These are phyloP conservation scores for Litsea cubeba DNA, from an alignment of 164 flowering plant species.

Conservation along the genomic window DNA sequence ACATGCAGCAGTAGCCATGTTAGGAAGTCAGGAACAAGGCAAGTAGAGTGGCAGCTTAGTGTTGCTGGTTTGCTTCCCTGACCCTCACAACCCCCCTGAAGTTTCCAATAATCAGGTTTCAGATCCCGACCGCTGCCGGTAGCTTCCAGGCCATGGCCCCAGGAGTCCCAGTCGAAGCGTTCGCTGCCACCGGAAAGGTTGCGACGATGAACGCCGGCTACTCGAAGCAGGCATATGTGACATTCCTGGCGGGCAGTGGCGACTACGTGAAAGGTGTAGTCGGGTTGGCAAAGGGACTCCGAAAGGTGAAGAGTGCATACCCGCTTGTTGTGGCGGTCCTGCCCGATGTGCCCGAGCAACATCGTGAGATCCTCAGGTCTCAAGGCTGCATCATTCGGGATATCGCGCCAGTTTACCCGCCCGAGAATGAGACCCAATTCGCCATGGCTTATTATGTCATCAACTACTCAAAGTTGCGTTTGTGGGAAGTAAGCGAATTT, in stretches of 20 bases:
- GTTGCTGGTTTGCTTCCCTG: constrained; percentile 22
- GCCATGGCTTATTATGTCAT: constrained; percentile 18
- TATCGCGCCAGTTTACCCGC: constrained; percentile 20
- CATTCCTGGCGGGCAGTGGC: constrained; percentile 20
- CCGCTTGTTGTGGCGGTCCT: constrained; percentile 20
- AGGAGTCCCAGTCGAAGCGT: constrained; percentile 22
- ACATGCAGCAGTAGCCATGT: constrained; percentile 6
- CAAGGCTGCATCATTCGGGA: constrained; percentile 23
- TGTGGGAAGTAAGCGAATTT: constrained; percentile 15
- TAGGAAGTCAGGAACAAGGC: constrained; percentile 26
- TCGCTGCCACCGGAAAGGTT: constrained; percentile 24
- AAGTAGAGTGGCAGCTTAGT: constrained; percentile 19
- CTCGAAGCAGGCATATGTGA: constrained; percentile 19
- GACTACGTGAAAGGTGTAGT: constrained; percentile 25
- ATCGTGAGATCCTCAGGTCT: constrained; percentile 13
- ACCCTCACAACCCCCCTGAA: background rate
- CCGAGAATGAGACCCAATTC: constrained; percentile 16
- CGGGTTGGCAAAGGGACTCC: constrained; percentile 20
- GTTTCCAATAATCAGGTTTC: background rate
- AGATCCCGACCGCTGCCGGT: background rate
- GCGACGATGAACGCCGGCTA: constrained; percentile 9
- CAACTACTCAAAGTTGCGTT: constrained; percentile 22
- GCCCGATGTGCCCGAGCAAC: constrained; percentile 24
- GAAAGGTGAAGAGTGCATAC: constrained; percentile 19
- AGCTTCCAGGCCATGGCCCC: constrained; percentile 33